Base-by-base conservation (phyloP, 352 stramenopile genomes). In the Phytophthora boehmeriae region DNA sequence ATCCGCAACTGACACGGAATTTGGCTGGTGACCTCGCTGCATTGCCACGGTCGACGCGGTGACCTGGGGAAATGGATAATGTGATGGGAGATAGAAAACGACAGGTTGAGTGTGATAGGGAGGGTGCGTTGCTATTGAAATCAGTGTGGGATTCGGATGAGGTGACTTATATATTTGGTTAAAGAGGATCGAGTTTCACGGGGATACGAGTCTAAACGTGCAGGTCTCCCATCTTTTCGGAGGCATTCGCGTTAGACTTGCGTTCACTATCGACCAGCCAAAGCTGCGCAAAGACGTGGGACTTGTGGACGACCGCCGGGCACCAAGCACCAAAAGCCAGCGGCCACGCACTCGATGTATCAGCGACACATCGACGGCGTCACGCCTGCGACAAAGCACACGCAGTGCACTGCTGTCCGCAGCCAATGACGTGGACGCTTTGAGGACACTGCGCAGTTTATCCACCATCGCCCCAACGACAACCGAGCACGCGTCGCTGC, bases 241-340 rank as follows among this genome's bases (percentile, higher is more conserved):
- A 48, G 30, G 39, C 36, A 44, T 46, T 47, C 56, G 47, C 5
- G 47, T 55, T 23, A 30, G 25, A 51, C 58, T 66, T 52, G 30
- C 10, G 20, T 61, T 63, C 27, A 63, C 20, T 68, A 64, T 64
- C 16, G 22, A 44, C n/a, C 20, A 22, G 19, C 32, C 23, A 32
- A 52, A 53, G 14, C 11, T 16, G 44, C 41, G 41, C 45, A 61
- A 23, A 61, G 36, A 50, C 22, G 19, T 34, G 36, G 38, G 13
- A 22, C 59, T 6, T 39, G 36, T 51, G 25, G 8, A 25, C 19
- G 42, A 5, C 22, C 52, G 27, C 52, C 50, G 51, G 54, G 52
- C 59, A 61, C 59, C 59, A 66, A 66, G 49, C 50, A 66, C 50
- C 59, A 66, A 66, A 65, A 66, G 34, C 23, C 28, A 16, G 50